phyloP scores from a whole-genome alignment of 2,329 filamentous ascomycete genomes.

The Penicillium sp. region DNA sequence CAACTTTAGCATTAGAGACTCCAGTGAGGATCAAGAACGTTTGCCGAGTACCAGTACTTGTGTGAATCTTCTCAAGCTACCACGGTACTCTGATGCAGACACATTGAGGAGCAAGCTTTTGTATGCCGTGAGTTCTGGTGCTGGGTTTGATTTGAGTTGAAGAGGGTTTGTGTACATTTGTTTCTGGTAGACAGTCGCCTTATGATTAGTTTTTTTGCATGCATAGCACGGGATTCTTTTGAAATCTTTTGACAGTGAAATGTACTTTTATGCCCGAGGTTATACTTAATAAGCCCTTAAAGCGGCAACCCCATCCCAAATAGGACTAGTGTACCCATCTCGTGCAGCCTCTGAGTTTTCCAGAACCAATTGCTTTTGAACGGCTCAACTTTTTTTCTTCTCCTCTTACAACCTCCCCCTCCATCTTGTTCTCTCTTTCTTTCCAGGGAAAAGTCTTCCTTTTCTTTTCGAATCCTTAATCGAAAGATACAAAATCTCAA shows the following conservation, averaged over 20 bases:
- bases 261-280: background rate
- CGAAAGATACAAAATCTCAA: conserved; percentile 35
- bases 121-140: conserved; percentile 85
- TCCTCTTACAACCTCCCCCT: conserved; percentile 22
- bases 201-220: conserved; percentile 13
- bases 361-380: conserved; percentile 29
- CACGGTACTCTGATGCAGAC: conserved; percentile 68
- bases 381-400: conserved; percentile 30
- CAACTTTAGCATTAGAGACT: conserved; percentile 85
- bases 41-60: conserved; percentile 94
- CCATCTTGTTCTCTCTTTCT: conserved; percentile 27
- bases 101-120: conserved; percentile 76
- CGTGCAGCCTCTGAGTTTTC: conserved; percentile 36
- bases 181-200: conserved; percentile 3
- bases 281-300: conserved; percentile 20
- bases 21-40: conserved; percentile 70
- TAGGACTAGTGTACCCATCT: conserved; percentile 24
- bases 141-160: conserved; percentile 77
- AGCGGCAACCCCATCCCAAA: conserved; percentile 19
- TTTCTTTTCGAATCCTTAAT: conserved; percentile 34
- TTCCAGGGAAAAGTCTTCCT: conserved; percentile 27
- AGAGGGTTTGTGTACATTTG: conserved; percentile 1
- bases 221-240: conserved; percentile 31
- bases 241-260: background rate
- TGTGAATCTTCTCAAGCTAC: conserved; percentile 90